Conservation (phyloP, 1,284 basidiomycete species). For the Phenoliferia sp. region DNA sequence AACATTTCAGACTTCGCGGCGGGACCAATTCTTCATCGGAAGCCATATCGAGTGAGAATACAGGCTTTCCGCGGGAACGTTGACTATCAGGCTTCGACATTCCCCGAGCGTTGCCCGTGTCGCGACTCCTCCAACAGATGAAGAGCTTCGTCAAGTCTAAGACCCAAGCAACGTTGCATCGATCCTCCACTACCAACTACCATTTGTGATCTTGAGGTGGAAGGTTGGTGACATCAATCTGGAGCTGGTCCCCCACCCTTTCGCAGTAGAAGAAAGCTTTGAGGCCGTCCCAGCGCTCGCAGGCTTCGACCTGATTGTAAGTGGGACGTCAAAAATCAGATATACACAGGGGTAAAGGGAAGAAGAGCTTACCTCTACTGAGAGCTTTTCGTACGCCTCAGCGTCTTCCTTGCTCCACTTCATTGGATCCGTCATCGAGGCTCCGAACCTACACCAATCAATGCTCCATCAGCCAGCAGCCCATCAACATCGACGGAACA, state of each 20-base stretch:
- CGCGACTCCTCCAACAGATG: no score
- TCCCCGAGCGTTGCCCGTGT: no score
- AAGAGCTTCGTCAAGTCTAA: no score
- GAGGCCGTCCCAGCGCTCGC: background rate
- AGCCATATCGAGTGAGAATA: no score
- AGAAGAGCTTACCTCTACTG: background rate
- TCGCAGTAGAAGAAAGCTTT: background rate
- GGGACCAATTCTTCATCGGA: no score
- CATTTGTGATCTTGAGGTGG: background rate
- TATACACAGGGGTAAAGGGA: background rate
- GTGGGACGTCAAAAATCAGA: background rate
- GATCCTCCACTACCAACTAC: no score
- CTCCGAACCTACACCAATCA: background rate
- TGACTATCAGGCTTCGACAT: no score
- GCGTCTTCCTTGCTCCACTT: background rate
- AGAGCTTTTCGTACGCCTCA: background rate
- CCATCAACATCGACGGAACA: background rate
- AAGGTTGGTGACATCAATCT: background rate
- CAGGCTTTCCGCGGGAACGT: no score
- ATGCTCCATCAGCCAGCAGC: background rate
- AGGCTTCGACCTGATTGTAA: background rate
- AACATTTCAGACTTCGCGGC: no score
- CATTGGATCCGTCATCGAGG: background rate
- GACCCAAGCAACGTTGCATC: no score
- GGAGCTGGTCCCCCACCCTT: background rate